Evolutionary conservation across 1,139 yeast genomes (phyloP).

Genomic region (Candida buenavistaensis): DNA sequence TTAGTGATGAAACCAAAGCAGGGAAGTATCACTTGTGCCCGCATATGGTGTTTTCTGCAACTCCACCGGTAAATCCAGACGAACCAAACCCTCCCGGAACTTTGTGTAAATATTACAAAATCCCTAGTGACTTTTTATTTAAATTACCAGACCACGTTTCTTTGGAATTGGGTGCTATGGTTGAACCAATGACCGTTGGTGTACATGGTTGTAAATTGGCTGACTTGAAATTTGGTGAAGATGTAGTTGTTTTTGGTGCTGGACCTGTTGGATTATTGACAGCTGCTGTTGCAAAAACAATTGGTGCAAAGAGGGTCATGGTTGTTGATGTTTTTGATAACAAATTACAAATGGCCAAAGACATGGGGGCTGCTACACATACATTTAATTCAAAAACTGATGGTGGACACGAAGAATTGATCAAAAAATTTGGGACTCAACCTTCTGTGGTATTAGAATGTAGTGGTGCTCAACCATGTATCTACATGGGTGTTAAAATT

Average conservation of each 20-base stretch:
- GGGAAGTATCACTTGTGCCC: conserved; percentile 84
- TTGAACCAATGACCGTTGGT: conserved; percentile 86
- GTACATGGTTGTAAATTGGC: conserved; percentile 79
- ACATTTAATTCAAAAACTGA: conserved; percentile 54
- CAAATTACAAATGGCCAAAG: conserved; percentile 59
- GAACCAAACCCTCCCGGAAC: conserved; percentile 64
- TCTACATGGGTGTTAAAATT: conserved; percentile 59
- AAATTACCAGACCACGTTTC: conserved; percentile 76
- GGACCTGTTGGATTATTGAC: conserved; percentile 89
- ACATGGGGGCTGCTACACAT: conserved; percentile 60
- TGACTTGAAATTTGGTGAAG: conserved; percentile 68
- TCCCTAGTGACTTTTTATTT: conserved; percentile 84
- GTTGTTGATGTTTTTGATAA: conserved; percentile 64
- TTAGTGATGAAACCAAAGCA: conserved; percentile 68
- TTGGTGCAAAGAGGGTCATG: conserved; percentile 74
- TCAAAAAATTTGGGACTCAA: conserved; percentile 42
- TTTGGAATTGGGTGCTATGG: conserved; percentile 84
- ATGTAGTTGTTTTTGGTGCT: conserved; percentile 82
- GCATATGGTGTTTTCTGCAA: conserved; percentile 82
- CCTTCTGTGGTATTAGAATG: conserved; percentile 71
- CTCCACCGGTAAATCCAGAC: conserved; percentile 53
- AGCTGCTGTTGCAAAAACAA: conserved; percentile 77
- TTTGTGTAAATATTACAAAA: conserved; percentile 64
- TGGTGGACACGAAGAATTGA: conserved; percentile 28
- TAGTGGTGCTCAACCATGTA: conserved; percentile 72